Evolutionary conservation across 2,329 filamentous ascomycete genomes (phyloP), one percentile per base, ranked within the genome.

Genomic region (Sporothrix inflata): DNA sequence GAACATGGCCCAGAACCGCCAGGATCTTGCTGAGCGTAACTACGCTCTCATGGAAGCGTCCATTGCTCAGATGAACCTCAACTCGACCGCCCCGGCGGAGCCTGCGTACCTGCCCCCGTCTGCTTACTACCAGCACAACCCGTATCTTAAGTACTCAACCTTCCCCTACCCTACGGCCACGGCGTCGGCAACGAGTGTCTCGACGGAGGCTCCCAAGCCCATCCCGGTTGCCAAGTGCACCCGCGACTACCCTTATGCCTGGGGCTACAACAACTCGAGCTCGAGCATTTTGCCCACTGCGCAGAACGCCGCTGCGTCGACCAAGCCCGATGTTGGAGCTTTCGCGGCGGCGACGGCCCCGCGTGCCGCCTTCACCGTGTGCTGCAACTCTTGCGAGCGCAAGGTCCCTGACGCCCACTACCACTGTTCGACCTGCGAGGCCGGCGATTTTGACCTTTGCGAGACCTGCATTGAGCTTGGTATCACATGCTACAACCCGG

Each of bases 381-480:
- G 93, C 85, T 99, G 96, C 88, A 98, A 99, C 84, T 88, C 89
- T 80, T 99, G 96, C 82, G 91, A 94, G 76, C 85, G 85, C 74
- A 88, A 90, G 55, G 94, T 98, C 78, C 88, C 91, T 38, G 90
- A 94, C 77, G 88, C 90, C 69, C 95, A 99, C 82, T 99, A 93
- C 82, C 96, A 99, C 83, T 99, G 97, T 85, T 92, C 92, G 76
- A 93, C 92, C 72, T 99, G 96, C 79, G 94, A 98, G 75, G 89
- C 92, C 72, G 96, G 95, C 53, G 96, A 99, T 81, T 99, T 94
- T 78, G 96, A 99, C 79, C 88, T 99, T 40, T 99, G 97, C 85
- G 87, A 90, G 75, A 81, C 85, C 6, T 99, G 96, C 78, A 89
- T 98, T 65, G 87, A 90, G 67, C 84, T 86, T 55, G 94, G 94